These are phyloP conservation scores for Mollisiaceae sp. DNA, from an alignment of 2,329 filamentous ascomycete species.

Conservation along the genomic window DNA sequence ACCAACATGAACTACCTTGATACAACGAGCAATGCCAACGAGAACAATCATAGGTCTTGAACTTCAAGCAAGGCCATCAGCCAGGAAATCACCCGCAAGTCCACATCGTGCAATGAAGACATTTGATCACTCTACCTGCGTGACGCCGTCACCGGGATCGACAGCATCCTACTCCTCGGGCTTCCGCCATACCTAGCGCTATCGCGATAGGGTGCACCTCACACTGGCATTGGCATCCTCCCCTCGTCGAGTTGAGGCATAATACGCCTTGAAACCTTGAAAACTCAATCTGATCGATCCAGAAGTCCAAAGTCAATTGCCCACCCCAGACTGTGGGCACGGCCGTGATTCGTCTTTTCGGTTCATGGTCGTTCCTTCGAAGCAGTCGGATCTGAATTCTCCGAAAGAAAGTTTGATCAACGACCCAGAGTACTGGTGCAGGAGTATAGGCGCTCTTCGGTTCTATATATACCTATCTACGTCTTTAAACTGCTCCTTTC, in stretches of 20 bases:
- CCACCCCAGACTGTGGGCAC: constrained; percentile 11
- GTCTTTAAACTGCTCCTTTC: neutral
- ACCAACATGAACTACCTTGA: too few relatives aligned
- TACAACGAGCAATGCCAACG: too few relatives aligned
- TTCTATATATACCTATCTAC: neutral
- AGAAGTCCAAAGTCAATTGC: constrained; percentile 4
- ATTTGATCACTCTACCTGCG: neutral
- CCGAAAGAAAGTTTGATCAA: constrained; percentile 1
- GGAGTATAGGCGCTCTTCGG: neutral
- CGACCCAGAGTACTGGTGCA: neutral
- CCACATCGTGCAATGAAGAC: too few relatives aligned
- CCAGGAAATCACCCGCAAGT: too few relatives aligned
- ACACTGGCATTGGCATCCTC: neutral
- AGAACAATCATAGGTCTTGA: neutral
- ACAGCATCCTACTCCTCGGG: neutral
- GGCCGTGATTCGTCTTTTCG: constrained; percentile 1
- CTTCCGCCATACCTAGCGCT: neutral
- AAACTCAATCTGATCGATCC: constrained; percentile 3
- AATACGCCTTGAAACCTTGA: neutral
- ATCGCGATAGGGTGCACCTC: neutral
- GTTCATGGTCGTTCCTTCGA: neutral
- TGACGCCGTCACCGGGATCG: neutral
- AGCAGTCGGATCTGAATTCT: neutral
- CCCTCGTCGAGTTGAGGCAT: neutral
- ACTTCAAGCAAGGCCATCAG: too few relatives aligned